Percentiles rank a stretch among this genome's conserved stretches.
These are phyloP conservation scores for Phalaenopsis aphrodite DNA, from an alignment of 106 monocot species.

Conservation along the genomic window DNA sequence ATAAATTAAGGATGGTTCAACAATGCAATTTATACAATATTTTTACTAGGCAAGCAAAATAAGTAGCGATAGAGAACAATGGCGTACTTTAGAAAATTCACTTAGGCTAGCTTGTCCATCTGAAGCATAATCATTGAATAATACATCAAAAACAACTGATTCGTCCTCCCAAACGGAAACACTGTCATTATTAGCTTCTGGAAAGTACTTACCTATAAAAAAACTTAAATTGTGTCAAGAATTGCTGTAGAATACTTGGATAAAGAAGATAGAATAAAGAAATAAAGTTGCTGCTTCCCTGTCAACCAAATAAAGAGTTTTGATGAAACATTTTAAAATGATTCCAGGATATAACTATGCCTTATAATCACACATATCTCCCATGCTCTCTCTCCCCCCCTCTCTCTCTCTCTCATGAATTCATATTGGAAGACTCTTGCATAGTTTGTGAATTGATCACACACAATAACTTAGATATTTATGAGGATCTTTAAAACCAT, in stretches of 20 bases:
- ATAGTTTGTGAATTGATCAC: no score
- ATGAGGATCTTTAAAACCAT: no score
- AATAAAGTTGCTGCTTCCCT: background rate
- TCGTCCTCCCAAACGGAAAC: constrained; percentile 92
- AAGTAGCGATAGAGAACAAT: background rate
- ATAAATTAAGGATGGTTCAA: background rate
- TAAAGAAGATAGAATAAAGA: background rate
- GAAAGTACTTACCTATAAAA: constrained; percentile 67
- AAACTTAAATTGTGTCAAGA: background rate
- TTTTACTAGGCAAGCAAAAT: background rate
- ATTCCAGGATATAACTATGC: background rate
- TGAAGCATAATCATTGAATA: constrained; percentile 61
- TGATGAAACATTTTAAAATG: background rate
- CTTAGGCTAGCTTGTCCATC: constrained; percentile 31
- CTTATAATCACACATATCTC: background rate
- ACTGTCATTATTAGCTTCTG: constrained; percentile 52
- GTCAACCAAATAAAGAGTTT: background rate
- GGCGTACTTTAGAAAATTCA: constrained; percentile 49
- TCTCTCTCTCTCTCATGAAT: no score
- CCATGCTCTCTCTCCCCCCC: no score
- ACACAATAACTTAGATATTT: no score
- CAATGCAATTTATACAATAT: background rate
- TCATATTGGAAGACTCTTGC: no score
- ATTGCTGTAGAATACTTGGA: background rate
- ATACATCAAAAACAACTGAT: constrained; percentile 68